phyloP scores from a whole-genome alignment of 2,329 filamentous ascomycete genomes.

The Sporothrix pallida region DNA sequence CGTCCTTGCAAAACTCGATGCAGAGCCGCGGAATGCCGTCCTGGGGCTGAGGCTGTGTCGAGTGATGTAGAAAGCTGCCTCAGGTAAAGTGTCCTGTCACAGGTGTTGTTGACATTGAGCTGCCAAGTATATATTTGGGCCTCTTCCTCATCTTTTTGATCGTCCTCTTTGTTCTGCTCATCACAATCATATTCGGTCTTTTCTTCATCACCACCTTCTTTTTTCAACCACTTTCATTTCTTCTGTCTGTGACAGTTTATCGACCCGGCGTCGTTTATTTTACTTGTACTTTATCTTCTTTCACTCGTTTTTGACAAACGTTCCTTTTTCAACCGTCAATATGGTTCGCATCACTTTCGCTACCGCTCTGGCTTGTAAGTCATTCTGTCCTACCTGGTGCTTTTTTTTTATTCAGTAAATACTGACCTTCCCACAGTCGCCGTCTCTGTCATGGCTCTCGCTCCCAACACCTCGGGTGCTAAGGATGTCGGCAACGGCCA shows the following conservation, averaged over 20 bases:
- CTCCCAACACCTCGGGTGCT: constrained; percentile 44
- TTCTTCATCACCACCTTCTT: constrained; percentile 7
- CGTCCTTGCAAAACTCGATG: constrained; percentile 8
- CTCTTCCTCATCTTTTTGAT: neutral
- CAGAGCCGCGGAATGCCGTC: constrained; percentile 1
- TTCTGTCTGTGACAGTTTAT: constrained; percentile 33
- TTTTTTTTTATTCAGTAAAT: no score
- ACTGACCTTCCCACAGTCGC: constrained; percentile 38
- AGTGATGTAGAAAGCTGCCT: neutral
- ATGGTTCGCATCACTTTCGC: constrained; percentile 44
- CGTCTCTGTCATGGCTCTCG: constrained; percentile 40
- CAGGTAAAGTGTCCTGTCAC: neutral
- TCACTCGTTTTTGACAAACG: neutral
- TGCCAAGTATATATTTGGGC: neutral
- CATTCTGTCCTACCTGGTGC: no score
- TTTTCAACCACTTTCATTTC: constrained; percentile 12
- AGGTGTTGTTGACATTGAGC: no score
- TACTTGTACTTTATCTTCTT: constrained; percentile 23
- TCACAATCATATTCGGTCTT: constrained; percentile 20
- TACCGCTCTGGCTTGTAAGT: constrained; percentile 42
- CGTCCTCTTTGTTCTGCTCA: neutral
- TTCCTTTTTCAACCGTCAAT: constrained; percentile 36
- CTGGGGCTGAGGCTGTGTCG: neutral
- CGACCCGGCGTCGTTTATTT: constrained; percentile 36
- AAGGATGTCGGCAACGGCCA: constrained; percentile 43